Evolutionary conservation across 305 asterid species (phyloP), one percentile per base, ranked within the genome.

Genomic region (Fraxinus nigra): DNA sequence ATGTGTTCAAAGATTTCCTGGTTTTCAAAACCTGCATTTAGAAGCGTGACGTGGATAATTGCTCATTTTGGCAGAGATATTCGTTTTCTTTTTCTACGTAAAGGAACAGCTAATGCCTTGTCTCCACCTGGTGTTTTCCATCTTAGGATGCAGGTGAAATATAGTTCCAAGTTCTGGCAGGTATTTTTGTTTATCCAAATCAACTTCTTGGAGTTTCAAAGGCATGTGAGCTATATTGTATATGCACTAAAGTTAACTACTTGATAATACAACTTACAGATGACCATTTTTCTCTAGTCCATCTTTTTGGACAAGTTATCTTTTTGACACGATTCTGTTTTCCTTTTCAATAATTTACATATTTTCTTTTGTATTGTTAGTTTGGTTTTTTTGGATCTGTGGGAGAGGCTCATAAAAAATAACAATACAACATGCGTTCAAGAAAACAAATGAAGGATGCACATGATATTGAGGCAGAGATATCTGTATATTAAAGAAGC

Each of bases 211-310:
- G 1, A 10, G 65, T n/a, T 30, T n/a, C 56, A 13, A 18, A 78
- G 40, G 40, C 30, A 78, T 8, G 80, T 16, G 65, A 75, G 20
- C 11, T 37, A n/a, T 72, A 40, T 72, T 77, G 81, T 75, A 82
- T 32, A 70, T 82, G 77, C 75, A 26, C 37, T 14, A 56, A 51
- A n/a, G 35, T 74, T 54, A 38, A 75, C 74, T 3, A 61, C 28
- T 6, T 7, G 34, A 32, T 61, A 20, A 22, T 22, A 22, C 32
- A 61, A 61, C 14, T 20, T 7, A 61, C 14, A 61, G 13, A 22
- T 48, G 70, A 61, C 70, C 5, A 61, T 61, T 22, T 20, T 61
- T 20, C 30, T 18, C 3, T 7, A 4, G 59, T 61, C 32, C 69
- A 8, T 18, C 32, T 20, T 20, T 7, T 61, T 61, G 70, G 30